These are phyloP conservation scores for Pythium plurisporium DNA, from an alignment of 352 stramenopile genomes.

Conservation along the genomic window DNA sequence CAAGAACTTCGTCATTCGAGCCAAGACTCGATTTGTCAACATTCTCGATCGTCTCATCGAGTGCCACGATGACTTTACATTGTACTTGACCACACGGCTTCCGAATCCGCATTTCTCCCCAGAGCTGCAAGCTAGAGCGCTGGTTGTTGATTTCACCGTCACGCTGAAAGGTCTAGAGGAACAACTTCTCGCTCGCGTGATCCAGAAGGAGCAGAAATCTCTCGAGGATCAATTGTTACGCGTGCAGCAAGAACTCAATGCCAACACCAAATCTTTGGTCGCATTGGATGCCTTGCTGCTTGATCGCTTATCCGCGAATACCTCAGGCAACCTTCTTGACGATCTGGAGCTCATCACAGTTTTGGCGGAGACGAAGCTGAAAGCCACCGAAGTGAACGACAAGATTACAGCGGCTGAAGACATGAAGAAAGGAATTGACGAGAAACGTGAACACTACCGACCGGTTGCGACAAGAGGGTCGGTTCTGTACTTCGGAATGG, in stretches of 20 bases:
- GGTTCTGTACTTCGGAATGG: slow-evolving; percentile 98
- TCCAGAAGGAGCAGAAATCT: slow-evolving; percentile 97
- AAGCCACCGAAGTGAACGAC: slow-evolving; percentile 96
- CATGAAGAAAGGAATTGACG: slow-evolving; percentile 96
- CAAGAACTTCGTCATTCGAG: slow-evolving; percentile 95
- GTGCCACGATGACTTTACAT: slow-evolving; percentile 95
- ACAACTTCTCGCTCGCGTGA: slow-evolving; percentile 96
- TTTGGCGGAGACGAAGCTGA: slow-evolving; percentile 97
- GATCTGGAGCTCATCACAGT: slow-evolving; percentile 98
- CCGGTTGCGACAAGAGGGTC: slow-evolving; percentile 95
- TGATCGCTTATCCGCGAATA: slow-evolving; percentile 95
- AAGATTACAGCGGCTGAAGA: slow-evolving; percentile 97
- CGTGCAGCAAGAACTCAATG: slow-evolving; percentile 97
- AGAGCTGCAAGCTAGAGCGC: slow-evolving; percentile 98
- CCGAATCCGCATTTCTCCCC: slow-evolving; percentile 97
- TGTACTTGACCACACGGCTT: slow-evolving; percentile 98
- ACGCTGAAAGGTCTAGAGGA: slow-evolving; percentile 96
- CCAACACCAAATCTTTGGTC: slow-evolving; percentile 97
- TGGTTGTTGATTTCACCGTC: slow-evolving; percentile 98
- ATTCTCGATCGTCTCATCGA: slow-evolving; percentile 99
- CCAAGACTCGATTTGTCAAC: slow-evolving; percentile 95
- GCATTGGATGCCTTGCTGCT: slow-evolving; percentile 95
- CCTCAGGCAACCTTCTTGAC: slow-evolving; percentile 95
- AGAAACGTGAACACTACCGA: slow-evolving; percentile 98
- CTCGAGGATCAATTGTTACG: slow-evolving; percentile 97